phyloP scores from a whole-genome alignment of 805 yeast species.

The Zygosaccharomyces rouxii region DNA sequence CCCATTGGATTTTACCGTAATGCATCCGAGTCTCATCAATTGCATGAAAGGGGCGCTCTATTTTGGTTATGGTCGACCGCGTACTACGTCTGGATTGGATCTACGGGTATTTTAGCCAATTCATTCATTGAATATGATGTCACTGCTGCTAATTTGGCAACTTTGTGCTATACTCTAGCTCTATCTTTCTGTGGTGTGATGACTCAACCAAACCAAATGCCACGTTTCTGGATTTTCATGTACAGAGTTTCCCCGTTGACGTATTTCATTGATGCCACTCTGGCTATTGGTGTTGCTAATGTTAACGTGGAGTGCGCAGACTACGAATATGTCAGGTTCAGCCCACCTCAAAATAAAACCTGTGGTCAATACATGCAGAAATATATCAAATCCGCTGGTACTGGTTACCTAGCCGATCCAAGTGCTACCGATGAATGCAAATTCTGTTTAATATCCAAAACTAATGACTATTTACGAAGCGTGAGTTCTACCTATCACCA shows the following conservation, averaged over 20 bases:
- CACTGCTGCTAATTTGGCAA: slow-evolving; percentile 59
- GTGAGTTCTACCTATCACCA: slow-evolving; percentile 38
- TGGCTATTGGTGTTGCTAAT: slow-evolving; percentile 54
- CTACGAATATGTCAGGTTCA: slow-evolving; percentile 45
- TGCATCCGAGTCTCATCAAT: slow-evolving; percentile 48
- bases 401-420: slow-evolving; percentile 48
- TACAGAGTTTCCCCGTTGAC: slow-evolving; percentile 69
- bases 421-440: slow-evolving; percentile 48
- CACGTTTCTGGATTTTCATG: slow-evolving; percentile 80
- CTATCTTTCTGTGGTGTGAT: slow-evolving; percentile 77
- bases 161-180: slow-evolving; percentile 54
- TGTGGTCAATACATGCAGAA: slow-evolving; percentile 52
- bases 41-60: slow-evolving; percentile 53
- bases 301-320: slow-evolving; percentile 44
- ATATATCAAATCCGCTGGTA: slow-evolving; percentile 34
- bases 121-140: slow-evolving; percentile 57
- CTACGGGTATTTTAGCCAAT: slow-evolving; percentile 55
- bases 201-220: slow-evolving; percentile 51
- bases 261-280: slow-evolving; percentile 53
- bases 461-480: slow-evolving; percentile 53
- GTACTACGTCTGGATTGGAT: slow-evolving; percentile 51
- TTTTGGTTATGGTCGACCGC: slow-evolving; percentile 44
- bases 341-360: slow-evolving; percentile 51
- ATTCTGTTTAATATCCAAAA: slow-evolving; percentile 51
- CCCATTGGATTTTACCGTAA: slow-evolving; percentile 64